phyloP scores from a whole-genome alignment of 345 rosid genomes.

The Citrus glauca region DNA sequence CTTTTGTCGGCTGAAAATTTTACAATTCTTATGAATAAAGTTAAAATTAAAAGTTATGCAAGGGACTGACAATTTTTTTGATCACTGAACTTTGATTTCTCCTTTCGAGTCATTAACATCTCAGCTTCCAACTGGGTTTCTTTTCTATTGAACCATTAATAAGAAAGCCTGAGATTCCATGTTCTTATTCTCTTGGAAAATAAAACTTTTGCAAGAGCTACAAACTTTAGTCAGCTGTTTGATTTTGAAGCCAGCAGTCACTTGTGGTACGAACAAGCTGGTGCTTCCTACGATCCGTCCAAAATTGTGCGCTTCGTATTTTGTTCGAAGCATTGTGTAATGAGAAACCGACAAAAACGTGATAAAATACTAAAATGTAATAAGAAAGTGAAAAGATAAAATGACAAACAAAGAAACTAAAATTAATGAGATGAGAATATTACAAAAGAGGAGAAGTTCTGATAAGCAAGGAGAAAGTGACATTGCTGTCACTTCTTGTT shows the following conservation, averaged over 20 bases:
- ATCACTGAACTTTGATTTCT: not conserved
- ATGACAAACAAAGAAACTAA: too few relatives aligned
- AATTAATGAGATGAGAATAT: too few relatives aligned
- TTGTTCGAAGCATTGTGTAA: not conserved
- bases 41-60: not conserved
- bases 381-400: too few relatives aligned
- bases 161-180: not conserved
- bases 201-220: not conserved
- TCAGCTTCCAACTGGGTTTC: not conserved
- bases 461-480: too few relatives aligned
- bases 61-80: not conserved
- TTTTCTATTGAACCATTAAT: not conserved
- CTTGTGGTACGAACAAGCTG: not conserved
- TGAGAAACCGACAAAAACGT: not conserved
- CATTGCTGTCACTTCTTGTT: too few relatives aligned
- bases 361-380: too few relatives aligned
- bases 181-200: not conserved
- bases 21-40: not conserved
- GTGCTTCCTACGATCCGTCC: too few relatives aligned
- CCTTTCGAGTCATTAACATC: not conserved
- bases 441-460: too few relatives aligned
- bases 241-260: not conserved
- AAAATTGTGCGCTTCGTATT: too few relatives aligned
- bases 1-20: slow-evolving; percentile 4
- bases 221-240: not conserved